Percentiles rank a stretch among this genome's conserved stretches.
These are phyloP conservation scores for Forsythia suspensa DNA, from an alignment of 257 asterid genomes.

Conservation along the genomic window DNA sequence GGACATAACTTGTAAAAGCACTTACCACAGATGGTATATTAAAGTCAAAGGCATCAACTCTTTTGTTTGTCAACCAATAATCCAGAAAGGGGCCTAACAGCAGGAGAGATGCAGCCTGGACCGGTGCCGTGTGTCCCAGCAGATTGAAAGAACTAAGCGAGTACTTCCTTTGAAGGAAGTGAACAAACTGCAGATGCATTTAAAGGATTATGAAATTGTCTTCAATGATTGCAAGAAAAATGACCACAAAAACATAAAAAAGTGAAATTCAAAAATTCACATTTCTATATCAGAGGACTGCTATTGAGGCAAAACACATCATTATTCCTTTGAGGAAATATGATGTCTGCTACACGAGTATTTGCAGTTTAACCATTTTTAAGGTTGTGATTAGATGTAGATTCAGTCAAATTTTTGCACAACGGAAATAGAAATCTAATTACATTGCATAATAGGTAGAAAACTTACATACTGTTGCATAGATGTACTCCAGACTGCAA, in stretches of 20 bases:
- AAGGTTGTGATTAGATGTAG: slow-evolving; percentile 2
- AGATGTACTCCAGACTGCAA: slow-evolving; percentile 95
- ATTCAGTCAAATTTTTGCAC: neutral
- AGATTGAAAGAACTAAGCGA: slow-evolving; percentile 95
- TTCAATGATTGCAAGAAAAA: slow-evolving; percentile 23
- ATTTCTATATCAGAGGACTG: slow-evolving; percentile 14
- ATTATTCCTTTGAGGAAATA: slow-evolving; percentile 9
- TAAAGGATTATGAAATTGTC: slow-evolving; percentile 9
- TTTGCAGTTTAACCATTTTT: slow-evolving; percentile 5
- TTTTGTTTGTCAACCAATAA: slow-evolving; percentile 92
- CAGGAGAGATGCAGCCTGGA: slow-evolving; percentile 87
- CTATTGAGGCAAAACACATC: neutral
- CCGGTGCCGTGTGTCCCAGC: slow-evolving; percentile 98
- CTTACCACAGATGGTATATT: slow-evolving; percentile 70
- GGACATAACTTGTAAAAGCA: slow-evolving; percentile 20
- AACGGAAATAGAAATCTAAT: slow-evolving; percentile 4
- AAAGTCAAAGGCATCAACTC: slow-evolving; percentile 72
- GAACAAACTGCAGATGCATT: slow-evolving; percentile 82
- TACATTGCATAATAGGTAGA: slow-evolving; percentile 3
- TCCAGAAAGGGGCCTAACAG: slow-evolving; percentile 88
- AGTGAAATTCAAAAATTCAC: neutral
- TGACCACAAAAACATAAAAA: neutral
- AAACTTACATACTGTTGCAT: slow-evolving; percentile 94
- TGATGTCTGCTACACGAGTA: slow-evolving; percentile 7
- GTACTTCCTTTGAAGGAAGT: slow-evolving; percentile 90